Conservation (phyloP, 768 basidiomycete species). For the Trametes cubensis region DNA sequence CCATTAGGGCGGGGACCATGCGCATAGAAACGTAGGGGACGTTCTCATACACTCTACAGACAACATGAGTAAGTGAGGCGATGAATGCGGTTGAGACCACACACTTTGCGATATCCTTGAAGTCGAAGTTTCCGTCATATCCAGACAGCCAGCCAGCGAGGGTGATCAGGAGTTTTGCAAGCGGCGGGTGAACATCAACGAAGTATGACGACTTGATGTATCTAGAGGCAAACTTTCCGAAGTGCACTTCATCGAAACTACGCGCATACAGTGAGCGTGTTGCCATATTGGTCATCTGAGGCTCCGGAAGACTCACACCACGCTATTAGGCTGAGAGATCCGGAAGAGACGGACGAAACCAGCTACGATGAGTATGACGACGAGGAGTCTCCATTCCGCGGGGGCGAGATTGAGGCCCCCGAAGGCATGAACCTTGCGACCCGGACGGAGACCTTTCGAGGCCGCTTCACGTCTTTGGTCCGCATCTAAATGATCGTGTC, state of each 20-base stretch:
- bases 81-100: slow-evolving; percentile 34
- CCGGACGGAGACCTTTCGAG: slow-evolving; percentile 62
- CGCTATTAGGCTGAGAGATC: slow-evolving; percentile 83
- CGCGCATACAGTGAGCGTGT: neutral
- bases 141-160: slow-evolving; percentile 85
- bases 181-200: slow-evolving; percentile 95
- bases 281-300: neutral
- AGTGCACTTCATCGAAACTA: slow-evolving; percentile 98
- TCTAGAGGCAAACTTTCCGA: slow-evolving; percentile 93
- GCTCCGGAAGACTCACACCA: slow-evolving; percentile 68
- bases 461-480: slow-evolving; percentile 72
- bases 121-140: slow-evolving; percentile 93
- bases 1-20: slow-evolving; percentile 87
- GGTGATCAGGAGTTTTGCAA: slow-evolving; percentile 95
- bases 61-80: slow-evolving; percentile 5
- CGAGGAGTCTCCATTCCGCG: slow-evolving; percentile 79
- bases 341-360: slow-evolving; percentile 82
- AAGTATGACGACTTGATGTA: slow-evolving; percentile 93
- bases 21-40: slow-evolving; percentile 98
- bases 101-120: slow-evolving; percentile 96
- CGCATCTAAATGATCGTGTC: slow-evolving; percentile 71
- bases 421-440: slow-evolving; percentile 44
- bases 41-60: slow-evolving; percentile 69
- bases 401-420: slow-evolving; percentile 68
- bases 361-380: slow-evolving; percentile 68